phyloP scores from a whole-genome alignment of 2,329 filamentous ascomycete species.

The Ophiostoma perfectum region DNA sequence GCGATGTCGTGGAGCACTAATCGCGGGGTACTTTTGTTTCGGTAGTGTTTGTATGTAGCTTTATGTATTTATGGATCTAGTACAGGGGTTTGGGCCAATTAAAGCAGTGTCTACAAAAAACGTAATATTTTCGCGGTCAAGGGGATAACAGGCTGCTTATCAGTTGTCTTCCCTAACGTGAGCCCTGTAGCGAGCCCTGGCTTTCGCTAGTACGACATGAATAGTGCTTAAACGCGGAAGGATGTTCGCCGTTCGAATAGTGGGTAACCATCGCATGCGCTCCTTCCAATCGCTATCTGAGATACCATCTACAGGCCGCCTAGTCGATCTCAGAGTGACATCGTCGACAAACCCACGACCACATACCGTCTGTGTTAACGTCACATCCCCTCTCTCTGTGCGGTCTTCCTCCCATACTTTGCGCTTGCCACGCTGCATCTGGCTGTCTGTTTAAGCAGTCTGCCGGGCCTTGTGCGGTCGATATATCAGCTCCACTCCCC shows the following conservation, averaged over 20 bases:
- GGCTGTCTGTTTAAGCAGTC: background rate
- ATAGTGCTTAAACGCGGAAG: background rate
- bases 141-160: too few relatives aligned
- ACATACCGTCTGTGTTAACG: background rate
- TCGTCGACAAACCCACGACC: background rate
- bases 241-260: background rate
- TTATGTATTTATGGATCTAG: too few relatives aligned
- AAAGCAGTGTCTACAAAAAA: too few relatives aligned
- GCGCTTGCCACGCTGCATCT: background rate
- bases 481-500: background rate
- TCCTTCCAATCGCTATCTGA: background rate
- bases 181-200: background rate
- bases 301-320: background rate
- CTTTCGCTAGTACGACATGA: too few relatives aligned
- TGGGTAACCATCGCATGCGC: background rate
- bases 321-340: background rate
- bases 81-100: too few relatives aligned
- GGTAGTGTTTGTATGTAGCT: too few relatives aligned
- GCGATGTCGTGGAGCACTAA: too few relatives aligned
- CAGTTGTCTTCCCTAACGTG: background rate
- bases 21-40: too few relatives aligned
- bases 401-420: background rate
- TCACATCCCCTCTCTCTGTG: background rate
- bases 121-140: too few relatives aligned
- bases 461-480: background rate